Evolutionary conservation across 106 monocot species (phyloP), one percentile per base, ranked within the genome.

Genomic region (Dendrobium chrysotoxum): DNA sequence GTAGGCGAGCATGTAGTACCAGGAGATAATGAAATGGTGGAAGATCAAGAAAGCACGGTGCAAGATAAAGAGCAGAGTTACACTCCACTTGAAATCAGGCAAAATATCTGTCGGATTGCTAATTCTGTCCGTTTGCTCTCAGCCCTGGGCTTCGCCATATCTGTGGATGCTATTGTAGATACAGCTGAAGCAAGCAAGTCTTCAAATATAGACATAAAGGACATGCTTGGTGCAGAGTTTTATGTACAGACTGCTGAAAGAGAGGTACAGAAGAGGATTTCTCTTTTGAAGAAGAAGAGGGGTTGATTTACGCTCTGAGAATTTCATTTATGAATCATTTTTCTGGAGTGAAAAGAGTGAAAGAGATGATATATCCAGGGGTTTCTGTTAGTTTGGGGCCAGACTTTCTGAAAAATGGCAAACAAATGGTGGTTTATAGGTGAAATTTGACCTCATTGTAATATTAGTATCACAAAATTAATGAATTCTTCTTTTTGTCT

Each of bases 211-310:
- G 84, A 83, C 21, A 90, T 93, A 73, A 88, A 90, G 39, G 95
- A 95, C 81, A 95, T 99, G 91, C 87, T 99, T 9, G 89, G 84
- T 10, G 83, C 88, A 0, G 99, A 99, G 79, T 99, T 99, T 82
- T 90, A 85, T 84, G 93, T 99, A 7, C 93, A 90, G 90, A 90
- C 91, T 1, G 93, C 90, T 12, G 95, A 99, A 81, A 86, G 85
- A 39, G 95, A 99, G 84, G 95, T 89, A 16, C 82, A 86, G 67
- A 89, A 88, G 54, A 84, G 95, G 64, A 79, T 74, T 77, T 84
- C 89, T 35, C 42, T 50, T 66, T 39, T 75, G 1, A 88, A 66
- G 73, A 87, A 82, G 75, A 91, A 86, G 75, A 72, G 86, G 1
- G 50, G 50, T 13, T 50, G 50, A 31, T 65, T 65, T 65, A 7